Evolutionary conservation across 768 basidiomycete species (phyloP).

Genomic region (Podaxis sp.): DNA sequence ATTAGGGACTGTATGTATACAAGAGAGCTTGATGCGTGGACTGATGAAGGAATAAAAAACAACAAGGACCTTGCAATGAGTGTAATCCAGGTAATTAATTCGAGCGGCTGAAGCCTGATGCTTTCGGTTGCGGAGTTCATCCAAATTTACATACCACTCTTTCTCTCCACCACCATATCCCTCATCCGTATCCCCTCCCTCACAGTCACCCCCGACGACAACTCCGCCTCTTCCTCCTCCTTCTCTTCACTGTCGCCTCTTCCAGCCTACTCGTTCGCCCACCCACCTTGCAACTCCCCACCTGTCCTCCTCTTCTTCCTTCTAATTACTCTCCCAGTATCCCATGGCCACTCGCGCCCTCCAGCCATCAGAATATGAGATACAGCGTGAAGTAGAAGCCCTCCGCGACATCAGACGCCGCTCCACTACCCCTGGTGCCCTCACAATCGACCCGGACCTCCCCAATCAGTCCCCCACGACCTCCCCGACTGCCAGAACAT

Average conservation of each 20-base stretch:
- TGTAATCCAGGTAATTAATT: slow-evolving; percentile 2
- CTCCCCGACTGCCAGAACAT: slow-evolving; percentile 54
- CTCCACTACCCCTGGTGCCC: slow-evolving; percentile 79
- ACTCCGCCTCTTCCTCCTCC: slow-evolving; percentile 1
- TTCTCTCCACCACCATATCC: slow-evolving; percentile 15
- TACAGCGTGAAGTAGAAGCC: slow-evolving; percentile 83
- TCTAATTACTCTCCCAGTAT: slow-evolving; percentile 13
- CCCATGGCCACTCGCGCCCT: slow-evolving; percentile 45
- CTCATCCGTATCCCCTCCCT: slow-evolving; percentile 6
- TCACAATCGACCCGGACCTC: slow-evolving; percentile 89
- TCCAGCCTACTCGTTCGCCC: background rate
- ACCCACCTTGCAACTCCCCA: background rate
- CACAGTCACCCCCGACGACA: slow-evolving; percentile 7
- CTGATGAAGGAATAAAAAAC: background rate
- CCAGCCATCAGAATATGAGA: slow-evolving; percentile 83
- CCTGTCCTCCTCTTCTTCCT: background rate
- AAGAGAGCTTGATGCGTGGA: background rate
- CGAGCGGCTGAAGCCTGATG: slow-evolving; percentile 12
- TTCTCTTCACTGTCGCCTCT: background rate
- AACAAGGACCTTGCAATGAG: background rate
- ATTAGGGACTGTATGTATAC: background rate
- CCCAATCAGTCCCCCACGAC: slow-evolving; percentile 67
- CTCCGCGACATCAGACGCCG: slow-evolving; percentile 81
- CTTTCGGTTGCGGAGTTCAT: slow-evolving; percentile 23
- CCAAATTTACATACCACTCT: slow-evolving; percentile 21